Evolutionary conservation across 306 rosid genomes (phyloP).

Genomic region (Trifolium repens): DNA sequence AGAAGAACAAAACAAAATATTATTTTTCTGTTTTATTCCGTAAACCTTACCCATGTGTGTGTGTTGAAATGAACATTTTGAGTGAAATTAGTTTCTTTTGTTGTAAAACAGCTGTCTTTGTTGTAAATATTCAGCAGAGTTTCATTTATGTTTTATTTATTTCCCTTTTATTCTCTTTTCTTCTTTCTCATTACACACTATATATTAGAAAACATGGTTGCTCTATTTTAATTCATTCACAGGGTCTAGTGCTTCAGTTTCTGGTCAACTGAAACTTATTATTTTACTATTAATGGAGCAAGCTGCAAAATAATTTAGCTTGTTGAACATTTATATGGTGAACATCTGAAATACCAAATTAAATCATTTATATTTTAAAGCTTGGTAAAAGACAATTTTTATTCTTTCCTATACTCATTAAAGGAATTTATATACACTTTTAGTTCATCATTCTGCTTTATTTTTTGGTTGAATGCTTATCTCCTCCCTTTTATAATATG

Average conservation of each 20-base stretch:
- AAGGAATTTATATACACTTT: constrained; percentile 2
- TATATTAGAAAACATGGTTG: neutral
- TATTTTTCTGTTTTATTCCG: neutral
- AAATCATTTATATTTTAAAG: neutral
- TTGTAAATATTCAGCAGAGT: constrained; percentile 6
- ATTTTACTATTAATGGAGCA: neutral
- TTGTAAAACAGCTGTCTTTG: neutral
- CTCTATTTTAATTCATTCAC: neutral
- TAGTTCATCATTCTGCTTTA: constrained; percentile 24
- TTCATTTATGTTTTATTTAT: constrained; percentile 11
- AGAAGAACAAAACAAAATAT: neutral
- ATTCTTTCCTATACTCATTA: neutral
- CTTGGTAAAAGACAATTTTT: neutral
- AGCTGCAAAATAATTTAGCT: constrained; percentile 15
- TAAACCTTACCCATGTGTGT: neutral
- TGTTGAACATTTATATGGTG: neutral
- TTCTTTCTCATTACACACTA: neutral
- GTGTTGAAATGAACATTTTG: neutral
- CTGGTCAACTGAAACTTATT: neutral
- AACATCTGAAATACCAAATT: constrained; percentile 9
- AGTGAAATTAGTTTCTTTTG: constrained; percentile 13
- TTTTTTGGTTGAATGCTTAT: constrained; percentile 6
- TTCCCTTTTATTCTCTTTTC: neutral
- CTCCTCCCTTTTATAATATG: constrained; percentile 12
- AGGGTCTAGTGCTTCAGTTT: neutral